These are phyloP conservation scores for Oryza longistaminata DNA, from an alignment of 176 grass and related monocot genomes.

Conservation along the genomic window DNA sequence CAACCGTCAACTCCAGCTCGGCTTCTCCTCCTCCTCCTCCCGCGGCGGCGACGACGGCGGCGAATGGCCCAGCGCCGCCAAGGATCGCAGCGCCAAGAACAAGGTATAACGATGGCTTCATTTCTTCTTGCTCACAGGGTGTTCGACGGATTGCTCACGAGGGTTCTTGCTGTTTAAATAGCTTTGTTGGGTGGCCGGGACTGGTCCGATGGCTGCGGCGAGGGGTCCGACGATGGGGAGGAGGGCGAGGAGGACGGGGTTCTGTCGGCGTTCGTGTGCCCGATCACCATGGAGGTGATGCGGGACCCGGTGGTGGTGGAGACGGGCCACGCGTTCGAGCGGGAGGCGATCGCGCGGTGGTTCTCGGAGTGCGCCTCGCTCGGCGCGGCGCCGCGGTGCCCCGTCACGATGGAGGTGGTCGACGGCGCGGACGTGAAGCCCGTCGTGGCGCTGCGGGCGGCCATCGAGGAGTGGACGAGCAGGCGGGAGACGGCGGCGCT, in stretches of 20 bases:
- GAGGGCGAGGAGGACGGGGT: background rate
- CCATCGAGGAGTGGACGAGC: slow-evolving; percentile 47
- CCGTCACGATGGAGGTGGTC: slow-evolving; percentile 34
- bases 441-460: slow-evolving; percentile 26
- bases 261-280: slow-evolving; percentile 51
- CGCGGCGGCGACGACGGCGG: background rate
- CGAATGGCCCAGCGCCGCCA: slow-evolving; percentile 24
- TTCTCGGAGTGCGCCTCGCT: slow-evolving; percentile 31
- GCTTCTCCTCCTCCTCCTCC: background rate
- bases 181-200: background rate
- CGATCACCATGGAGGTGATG: slow-evolving; percentile 53
- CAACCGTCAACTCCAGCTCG: background rate
- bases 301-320: slow-evolving; percentile 48
- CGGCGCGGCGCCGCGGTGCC: slow-evolving; percentile 35
- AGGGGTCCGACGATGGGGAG: background rate
- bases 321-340: slow-evolving; percentile 51
- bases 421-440: slow-evolving; percentile 32
- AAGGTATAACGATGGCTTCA: background rate
- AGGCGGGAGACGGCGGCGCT: slow-evolving; percentile 32
- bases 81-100: background rate
- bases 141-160: slow-evolving; percentile 18
- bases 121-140: background rate
- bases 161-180: background rate
- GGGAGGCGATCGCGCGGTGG: slow-evolving; percentile 42
- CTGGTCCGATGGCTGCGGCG: background rate